Conservation (phyloP, 108 stramenopile species). For the Nitzschia sp. region DNA sequence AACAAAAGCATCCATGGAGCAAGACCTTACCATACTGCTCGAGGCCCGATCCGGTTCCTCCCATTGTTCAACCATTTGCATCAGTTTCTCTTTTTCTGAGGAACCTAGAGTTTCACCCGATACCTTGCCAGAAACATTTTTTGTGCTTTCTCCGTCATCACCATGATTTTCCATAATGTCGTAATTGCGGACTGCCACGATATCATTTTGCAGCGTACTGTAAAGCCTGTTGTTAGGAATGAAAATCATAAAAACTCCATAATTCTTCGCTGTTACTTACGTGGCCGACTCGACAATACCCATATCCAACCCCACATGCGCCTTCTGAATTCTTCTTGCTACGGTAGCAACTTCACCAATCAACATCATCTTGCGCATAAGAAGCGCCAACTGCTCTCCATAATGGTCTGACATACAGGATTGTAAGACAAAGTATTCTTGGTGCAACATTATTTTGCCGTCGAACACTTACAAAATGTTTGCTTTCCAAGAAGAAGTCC, state of each 20-base stretch:
- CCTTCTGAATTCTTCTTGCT: conserved; percentile 5
- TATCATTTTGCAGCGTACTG: too few relatives aligned
- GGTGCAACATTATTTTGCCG: too few relatives aligned
- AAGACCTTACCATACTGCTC: conserved; percentile 10
- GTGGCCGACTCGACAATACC: neutral
- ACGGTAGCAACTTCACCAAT: conserved; percentile 53
- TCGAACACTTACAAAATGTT: conserved; percentile 41
- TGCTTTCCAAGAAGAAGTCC: conserved; percentile 59
- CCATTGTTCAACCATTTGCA: conserved; percentile 52
- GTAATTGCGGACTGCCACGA: too few relatives aligned
- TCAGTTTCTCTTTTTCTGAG: conserved; percentile 26
- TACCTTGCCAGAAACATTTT: too few relatives aligned
- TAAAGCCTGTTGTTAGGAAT: too few relatives aligned
- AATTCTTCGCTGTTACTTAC: neutral
- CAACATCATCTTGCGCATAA: conserved; percentile 66
- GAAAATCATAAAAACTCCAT: too few relatives aligned
- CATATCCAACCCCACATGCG: neutral
- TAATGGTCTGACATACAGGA: conserved; percentile 34
- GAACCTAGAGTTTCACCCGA: neutral
- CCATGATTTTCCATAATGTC: neutral
- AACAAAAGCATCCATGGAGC: neutral
- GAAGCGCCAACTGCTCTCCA: conserved; percentile 48
- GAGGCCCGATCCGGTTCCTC: conserved; percentile 53
- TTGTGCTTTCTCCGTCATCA: conserved; percentile 1
- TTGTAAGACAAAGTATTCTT: neutral